Percentiles rank a stretch among this genome's conserved stretches.
phyloP scores from a whole-genome alignment of 176 grass and related monocot genomes.

The Musa acuminata region DNA sequence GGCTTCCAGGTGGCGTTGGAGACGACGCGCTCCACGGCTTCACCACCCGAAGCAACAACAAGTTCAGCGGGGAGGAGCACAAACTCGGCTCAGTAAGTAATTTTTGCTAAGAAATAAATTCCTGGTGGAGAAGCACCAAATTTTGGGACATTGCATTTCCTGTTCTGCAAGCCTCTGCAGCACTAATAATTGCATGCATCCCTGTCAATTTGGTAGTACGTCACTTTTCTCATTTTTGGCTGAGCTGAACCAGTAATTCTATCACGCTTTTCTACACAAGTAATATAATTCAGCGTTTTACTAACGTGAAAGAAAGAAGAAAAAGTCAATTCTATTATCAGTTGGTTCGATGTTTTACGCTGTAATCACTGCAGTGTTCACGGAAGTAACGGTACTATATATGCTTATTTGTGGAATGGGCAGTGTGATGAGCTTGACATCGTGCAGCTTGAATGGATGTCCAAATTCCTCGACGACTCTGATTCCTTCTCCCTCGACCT shows the following conservation, averaged over 20 bases:
- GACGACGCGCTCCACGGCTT: conserved; percentile 23
- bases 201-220: not conserved
- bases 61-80: not conserved
- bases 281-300: not conserved
- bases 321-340: too few species aligned
- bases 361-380: not conserved
- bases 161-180: too few species aligned
- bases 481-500: conserved; percentile 36
- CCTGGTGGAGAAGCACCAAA: too few species aligned
- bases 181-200: not conserved
- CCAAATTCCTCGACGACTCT: conserved; percentile 73
- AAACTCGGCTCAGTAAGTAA: conserved; percentile 55
- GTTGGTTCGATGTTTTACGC: too few species aligned
- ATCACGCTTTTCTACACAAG: not conserved
- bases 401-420: not conserved
- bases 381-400: not conserved
- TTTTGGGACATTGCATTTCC: not conserved
- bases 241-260: not conserved
- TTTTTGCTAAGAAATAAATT: not conserved
- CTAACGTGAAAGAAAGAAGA: too few species aligned
- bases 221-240: not conserved
- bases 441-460: conserved; percentile 92
- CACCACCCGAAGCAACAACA: not conserved
- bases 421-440: conserved; percentile 91
- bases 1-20: not conserved